These are phyloP conservation scores for Dryadomyces quercus-mongolicae DNA, from an alignment of 2,329 filamentous ascomycete genomes.

Conservation along the genomic window DNA sequence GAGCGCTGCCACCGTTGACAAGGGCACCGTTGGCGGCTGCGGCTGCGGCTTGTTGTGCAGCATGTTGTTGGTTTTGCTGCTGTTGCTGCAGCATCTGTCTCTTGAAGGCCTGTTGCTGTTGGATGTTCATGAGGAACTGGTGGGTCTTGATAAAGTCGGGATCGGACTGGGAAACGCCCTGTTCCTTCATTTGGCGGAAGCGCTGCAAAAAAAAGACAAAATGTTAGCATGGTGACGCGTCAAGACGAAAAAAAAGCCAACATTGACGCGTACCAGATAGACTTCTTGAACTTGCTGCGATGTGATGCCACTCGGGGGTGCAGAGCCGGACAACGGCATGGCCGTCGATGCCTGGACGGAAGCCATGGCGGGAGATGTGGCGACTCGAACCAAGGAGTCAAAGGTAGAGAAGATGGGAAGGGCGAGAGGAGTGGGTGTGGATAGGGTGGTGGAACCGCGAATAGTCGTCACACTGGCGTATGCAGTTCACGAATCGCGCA, in stretches of 20 bases:
- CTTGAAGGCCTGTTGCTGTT: constrained; percentile 21
- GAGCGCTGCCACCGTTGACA: constrained; percentile 2
- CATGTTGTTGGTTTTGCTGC: constrained; percentile 17
- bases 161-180: constrained; percentile 68
- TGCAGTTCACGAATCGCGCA: constrained; percentile 3
- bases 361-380: constrained; percentile 47
- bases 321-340: constrained; percentile 52
- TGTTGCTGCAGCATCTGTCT: constrained; percentile 28
- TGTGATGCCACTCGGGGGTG: constrained; percentile 55
- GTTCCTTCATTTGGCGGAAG: constrained; percentile 78
- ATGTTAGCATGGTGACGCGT: not conserved
- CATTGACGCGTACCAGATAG: constrained; percentile 18
- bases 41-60: constrained; percentile 8
- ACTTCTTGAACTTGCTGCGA: constrained; percentile 69
- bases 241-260: not conserved
- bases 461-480: not conserved
- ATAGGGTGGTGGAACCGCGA: not conserved
- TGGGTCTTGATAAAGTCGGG: constrained; percentile 80
- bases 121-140: constrained; percentile 58
- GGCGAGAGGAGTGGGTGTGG: no score
- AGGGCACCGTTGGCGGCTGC: constrained; percentile 20
- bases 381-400: no score
- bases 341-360: constrained; percentile 62
- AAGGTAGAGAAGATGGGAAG: not conserved
- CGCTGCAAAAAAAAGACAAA: constrained; percentile 41